Percentiles rank a stretch among this genome's conserved stretches.
These are phyloP conservation scores for Candida andamanensis DNA, from an alignment of 805 yeast species.

Conservation along the genomic window DNA sequence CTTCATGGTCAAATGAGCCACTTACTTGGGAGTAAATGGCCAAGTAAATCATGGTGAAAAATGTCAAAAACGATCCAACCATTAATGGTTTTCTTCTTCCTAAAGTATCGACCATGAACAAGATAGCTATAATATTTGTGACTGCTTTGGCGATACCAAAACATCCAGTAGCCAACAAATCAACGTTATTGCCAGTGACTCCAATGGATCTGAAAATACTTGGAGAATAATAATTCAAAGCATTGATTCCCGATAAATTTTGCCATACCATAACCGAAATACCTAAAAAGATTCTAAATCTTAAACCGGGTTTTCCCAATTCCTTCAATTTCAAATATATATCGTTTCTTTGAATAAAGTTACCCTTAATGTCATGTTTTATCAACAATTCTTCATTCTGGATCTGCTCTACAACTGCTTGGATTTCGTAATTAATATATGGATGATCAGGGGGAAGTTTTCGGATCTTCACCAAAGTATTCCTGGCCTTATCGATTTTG, in stretches of 20 bases:
- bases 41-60: conserved; percentile 36
- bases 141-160: conserved; percentile 36
- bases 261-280: conserved; percentile 13
- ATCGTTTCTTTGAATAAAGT: conserved; percentile 21
- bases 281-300: conserved; percentile 29
- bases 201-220: conserved; percentile 31
- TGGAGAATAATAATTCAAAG: conserved; percentile 37
- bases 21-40: conserved; percentile 32
- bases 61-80: conserved; percentile 28
- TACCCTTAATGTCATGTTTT: too few species aligned
- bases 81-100: conserved; percentile 34
- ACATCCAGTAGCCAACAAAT: conserved; percentile 36
- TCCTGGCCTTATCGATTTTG: conserved; percentile 26
- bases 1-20: conserved; percentile 29
- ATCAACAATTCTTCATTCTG: conserved; percentile 25
- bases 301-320: conserved; percentile 24
- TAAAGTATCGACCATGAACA: conserved; percentile 30
- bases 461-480: conserved; percentile 31
- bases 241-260: conserved; percentile 37
- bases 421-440: conserved; percentile 30
- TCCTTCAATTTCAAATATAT: conserved; percentile 29
- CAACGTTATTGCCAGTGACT: conserved; percentile 32
- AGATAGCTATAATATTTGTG: conserved; percentile 28
- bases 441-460: conserved; percentile 29
- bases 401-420: conserved; percentile 33